Evolutionary conservation across 768 basidiomycete species (phyloP).

Genomic region (Chalciporus sphaerocephalus): DNA sequence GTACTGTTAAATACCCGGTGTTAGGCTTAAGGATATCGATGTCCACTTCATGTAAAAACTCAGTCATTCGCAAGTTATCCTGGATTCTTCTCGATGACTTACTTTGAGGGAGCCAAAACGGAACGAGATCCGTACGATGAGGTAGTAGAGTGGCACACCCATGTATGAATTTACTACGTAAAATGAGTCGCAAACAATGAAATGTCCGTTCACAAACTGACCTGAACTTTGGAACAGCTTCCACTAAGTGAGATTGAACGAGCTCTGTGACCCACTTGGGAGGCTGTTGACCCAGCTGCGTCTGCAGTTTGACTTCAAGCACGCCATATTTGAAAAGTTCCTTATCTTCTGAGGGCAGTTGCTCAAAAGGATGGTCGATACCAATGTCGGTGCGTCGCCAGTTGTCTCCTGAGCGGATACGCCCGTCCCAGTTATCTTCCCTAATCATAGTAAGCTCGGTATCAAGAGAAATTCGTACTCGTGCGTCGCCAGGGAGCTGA

Average conservation of each 20-base stretch:
- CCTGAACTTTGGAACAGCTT: slow-evolving; percentile 98
- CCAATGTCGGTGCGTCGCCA: slow-evolving; percentile 95
- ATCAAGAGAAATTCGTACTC: slow-evolving; percentile 96
- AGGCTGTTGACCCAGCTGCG: slow-evolving; percentile 91
- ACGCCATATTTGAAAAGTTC: slow-evolving; percentile 97
- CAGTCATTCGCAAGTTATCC: background rate
- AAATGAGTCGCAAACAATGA: slow-evolving; percentile 4
- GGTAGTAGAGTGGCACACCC: slow-evolving; percentile 93
- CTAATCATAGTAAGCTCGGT: slow-evolving; percentile 92
- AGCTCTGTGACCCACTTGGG: slow-evolving; percentile 95
- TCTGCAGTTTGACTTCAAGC: slow-evolving; percentile 95
- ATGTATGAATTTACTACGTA: slow-evolving; percentile 83
- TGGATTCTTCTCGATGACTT: slow-evolving; percentile 13
- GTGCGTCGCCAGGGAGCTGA: slow-evolving; percentile 97
- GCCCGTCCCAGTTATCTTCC: slow-evolving; percentile 95
- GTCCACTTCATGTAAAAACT: slow-evolving; percentile 58
- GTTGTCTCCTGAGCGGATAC: slow-evolving; percentile 71
- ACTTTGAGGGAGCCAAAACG: slow-evolving; percentile 99
- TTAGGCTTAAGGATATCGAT: slow-evolving; percentile 92
- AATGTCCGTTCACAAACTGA: slow-evolving; percentile 26
- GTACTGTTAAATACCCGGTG: slow-evolving; percentile 70
- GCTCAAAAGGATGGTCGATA: slow-evolving; percentile 86
- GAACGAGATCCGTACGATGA: slow-evolving; percentile 89
- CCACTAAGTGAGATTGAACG: slow-evolving; percentile 92
- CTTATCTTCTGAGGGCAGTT: slow-evolving; percentile 70